Percentiles rank a stretch among this genome's conserved stretches.
Conservation (phyloP, 495 filamentous ascomycete species). For the Tricharina praecox region DNA sequence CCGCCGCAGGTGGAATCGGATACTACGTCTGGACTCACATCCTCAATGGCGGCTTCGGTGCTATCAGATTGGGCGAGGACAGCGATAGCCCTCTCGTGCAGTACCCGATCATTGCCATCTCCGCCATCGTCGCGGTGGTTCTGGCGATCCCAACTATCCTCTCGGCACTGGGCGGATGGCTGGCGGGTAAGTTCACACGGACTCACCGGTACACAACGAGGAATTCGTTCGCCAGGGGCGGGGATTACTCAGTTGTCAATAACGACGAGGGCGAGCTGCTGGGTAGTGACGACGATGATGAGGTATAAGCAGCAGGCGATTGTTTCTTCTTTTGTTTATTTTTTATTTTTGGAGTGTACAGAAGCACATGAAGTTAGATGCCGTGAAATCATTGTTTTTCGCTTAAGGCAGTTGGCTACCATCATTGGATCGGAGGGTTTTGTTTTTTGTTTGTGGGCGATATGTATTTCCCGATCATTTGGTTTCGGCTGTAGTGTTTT, state of each 20-base stretch:
- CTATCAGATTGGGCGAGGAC: slow-evolving; percentile 44
- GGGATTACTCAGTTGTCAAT: slow-evolving; percentile 74
- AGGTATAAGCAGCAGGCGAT: slow-evolving; percentile 39
- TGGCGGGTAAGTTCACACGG: slow-evolving; percentile 33
- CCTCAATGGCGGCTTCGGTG: slow-evolving; percentile 66
- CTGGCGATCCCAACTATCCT: slow-evolving; percentile 57
- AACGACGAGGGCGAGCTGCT: slow-evolving; percentile 87
- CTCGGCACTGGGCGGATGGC: slow-evolving; percentile 33
- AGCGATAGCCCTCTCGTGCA: slow-evolving; percentile 40
- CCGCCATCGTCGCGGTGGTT: slow-evolving; percentile 57
- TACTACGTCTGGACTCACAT: slow-evolving; percentile 65
- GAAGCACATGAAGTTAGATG: not conserved
- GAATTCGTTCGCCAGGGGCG: slow-evolving; percentile 66
- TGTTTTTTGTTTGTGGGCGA: not conserved
- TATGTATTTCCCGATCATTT: too few species aligned
- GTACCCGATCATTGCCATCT: slow-evolving; percentile 61
- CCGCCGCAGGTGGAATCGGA: slow-evolving; percentile 48
- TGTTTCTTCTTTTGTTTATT: too few species aligned
- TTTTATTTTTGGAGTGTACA: not conserved
- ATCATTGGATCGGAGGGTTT: too few species aligned
- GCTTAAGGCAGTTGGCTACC: too few species aligned
- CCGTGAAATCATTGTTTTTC: not conserved
- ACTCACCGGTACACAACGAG: slow-evolving; percentile 59
- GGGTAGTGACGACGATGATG: slow-evolving; percentile 85
- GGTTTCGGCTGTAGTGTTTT: too few species aligned